These are phyloP conservation scores for Candida sithepensis DNA, from an alignment of 805 yeast species.

Conservation along the genomic window DNA sequence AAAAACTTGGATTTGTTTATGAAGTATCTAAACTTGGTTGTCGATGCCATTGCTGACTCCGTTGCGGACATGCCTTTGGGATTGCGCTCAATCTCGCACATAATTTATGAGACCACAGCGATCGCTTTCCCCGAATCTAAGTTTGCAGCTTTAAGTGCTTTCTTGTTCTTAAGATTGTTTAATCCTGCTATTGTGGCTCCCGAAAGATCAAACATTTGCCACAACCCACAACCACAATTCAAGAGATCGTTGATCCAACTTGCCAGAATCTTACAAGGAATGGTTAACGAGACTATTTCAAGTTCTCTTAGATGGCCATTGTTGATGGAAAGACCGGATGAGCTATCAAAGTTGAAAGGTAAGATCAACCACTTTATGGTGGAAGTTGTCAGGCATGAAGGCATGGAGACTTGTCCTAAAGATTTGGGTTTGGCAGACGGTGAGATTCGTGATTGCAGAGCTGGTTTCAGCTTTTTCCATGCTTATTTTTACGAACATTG, in stretches of 20 bases:
- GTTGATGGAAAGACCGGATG: constrained; percentile 34
- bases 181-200: constrained; percentile 93
- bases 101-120: constrained; percentile 54
- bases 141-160: constrained; percentile 77
- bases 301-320: constrained; percentile 63
- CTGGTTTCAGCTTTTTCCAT: constrained; percentile 39
- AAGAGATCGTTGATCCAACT: constrained; percentile 70
- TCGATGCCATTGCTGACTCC: constrained; percentile 57
- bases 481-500: constrained; percentile 49
- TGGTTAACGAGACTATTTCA: constrained; percentile 74
- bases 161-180: constrained; percentile 71
- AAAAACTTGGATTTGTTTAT: constrained; percentile 47
- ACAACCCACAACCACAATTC: constrained; percentile 13
- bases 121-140: constrained; percentile 65
- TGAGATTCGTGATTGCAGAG: constrained; percentile 25
- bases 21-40: constrained; percentile 50
- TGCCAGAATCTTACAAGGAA: constrained; percentile 79
- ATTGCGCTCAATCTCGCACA: constrained; percentile 65
- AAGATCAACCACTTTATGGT: constrained; percentile 41
- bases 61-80: constrained; percentile 63
- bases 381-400: constrained; percentile 20
- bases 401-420: constrained; percentile 4
- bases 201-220: constrained; percentile 43
- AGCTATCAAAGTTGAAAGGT: constrained; percentile 36
- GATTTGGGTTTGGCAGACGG: constrained; percentile 12